These are phyloP conservation scores for Schwanniomyces yamadae DNA, from an alignment of 805 yeast species.

Conservation along the genomic window DNA sequence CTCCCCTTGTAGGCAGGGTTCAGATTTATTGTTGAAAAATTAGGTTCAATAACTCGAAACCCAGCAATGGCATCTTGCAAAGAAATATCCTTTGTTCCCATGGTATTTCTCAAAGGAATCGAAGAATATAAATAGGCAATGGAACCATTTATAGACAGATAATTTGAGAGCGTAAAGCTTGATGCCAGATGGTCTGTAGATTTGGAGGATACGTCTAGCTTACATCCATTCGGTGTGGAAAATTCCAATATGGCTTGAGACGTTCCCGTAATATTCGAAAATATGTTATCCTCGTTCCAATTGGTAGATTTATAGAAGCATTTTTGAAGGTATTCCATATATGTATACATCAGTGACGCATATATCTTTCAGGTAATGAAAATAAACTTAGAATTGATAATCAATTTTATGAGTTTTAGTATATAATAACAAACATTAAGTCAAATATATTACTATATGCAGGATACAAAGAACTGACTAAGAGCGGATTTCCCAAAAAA, in stretches of 20 bases:
- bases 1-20: constrained; percentile 3
- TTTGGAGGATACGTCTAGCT: constrained; percentile 66
- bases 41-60: constrained; percentile 57
- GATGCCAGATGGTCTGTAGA: constrained; percentile 70
- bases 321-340: constrained; percentile 82
- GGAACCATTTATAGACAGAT: constrained; percentile 72
- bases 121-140: constrained; percentile 79
- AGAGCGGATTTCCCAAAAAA: too few relatives aligned
- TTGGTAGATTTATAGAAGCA: constrained; percentile 67
- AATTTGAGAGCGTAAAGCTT: constrained; percentile 65
- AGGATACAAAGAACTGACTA: too few relatives aligned
- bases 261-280: constrained; percentile 72
- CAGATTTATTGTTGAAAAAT: constrained; percentile 16
- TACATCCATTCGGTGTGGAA: constrained; percentile 63
- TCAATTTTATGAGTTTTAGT: too few relatives aligned
- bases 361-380: not conserved
- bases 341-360: constrained; percentile 55
- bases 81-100: constrained; percentile 50
- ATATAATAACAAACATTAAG: too few relatives aligned
- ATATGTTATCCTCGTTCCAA: constrained; percentile 81
- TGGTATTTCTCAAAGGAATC: constrained; percentile 49
- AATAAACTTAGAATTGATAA: too few relatives aligned
- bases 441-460: too few relatives aligned
- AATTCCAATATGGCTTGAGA: constrained; percentile 72
- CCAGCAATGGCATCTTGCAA: constrained; percentile 72